Conservation (phyloP, 2,329 filamentous ascomycete species). For the Diaporthe sp. region DNA sequence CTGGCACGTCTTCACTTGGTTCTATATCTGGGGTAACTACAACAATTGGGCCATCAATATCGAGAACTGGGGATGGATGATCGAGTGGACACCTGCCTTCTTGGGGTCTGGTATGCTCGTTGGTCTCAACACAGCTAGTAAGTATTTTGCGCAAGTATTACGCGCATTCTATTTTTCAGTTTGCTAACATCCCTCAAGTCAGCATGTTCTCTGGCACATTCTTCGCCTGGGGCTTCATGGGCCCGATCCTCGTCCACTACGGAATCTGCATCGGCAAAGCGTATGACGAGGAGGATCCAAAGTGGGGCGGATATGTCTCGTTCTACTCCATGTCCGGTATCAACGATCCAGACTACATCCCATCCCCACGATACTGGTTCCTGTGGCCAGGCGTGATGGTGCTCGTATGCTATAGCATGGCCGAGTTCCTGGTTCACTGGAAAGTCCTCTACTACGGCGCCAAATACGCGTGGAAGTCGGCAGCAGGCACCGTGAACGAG, state of each 20-base stretch:
- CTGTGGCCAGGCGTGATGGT: slow-evolving; percentile 60
- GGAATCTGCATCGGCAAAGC: slow-evolving; percentile 59
- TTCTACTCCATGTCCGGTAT: slow-evolving; percentile 51
- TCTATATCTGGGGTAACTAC: slow-evolving; percentile 65
- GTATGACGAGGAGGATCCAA: slow-evolving; percentile 49
- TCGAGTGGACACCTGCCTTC: slow-evolving; percentile 72
- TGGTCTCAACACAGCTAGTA: slow-evolving; percentile 67
- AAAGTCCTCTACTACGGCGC: slow-evolving; percentile 56
- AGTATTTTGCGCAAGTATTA: background rate
- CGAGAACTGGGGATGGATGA: slow-evolving; percentile 71
- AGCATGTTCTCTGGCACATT: slow-evolving; percentile 70
- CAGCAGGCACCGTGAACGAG: slow-evolving; percentile 56
- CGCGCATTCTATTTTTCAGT: background rate
- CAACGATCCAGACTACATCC: slow-evolving; percentile 44
- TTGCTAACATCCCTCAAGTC: slow-evolving; percentile 45
- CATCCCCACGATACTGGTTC: slow-evolving; percentile 58
- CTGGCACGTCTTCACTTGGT: slow-evolving; percentile 67
- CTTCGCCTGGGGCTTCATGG: slow-evolving; percentile 70
- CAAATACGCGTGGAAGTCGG: slow-evolving; percentile 60
- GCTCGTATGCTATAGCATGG: slow-evolving; percentile 57
- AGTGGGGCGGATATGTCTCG: slow-evolving; percentile 59
- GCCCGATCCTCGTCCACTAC: slow-evolving; percentile 68
- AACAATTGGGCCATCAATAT: slow-evolving; percentile 61
- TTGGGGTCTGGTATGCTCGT: slow-evolving; percentile 72
- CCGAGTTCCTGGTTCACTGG: slow-evolving; percentile 56